Evolutionary conservation across 75 land plant species (phyloP).

Genomic region (Azolla pinnata): DNA sequence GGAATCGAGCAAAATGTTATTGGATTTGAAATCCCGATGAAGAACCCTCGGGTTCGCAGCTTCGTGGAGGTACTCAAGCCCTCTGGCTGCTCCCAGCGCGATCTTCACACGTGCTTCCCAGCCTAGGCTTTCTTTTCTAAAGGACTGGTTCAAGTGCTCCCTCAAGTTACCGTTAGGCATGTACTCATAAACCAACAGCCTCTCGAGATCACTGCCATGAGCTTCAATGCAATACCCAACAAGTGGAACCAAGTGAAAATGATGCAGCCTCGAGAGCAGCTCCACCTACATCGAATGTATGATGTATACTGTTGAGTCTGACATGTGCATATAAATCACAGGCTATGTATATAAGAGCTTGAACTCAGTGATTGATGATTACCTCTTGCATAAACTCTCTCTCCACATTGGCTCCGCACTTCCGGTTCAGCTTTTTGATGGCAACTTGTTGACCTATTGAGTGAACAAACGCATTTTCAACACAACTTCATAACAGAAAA

Average conservation of each 20-base stretch:
- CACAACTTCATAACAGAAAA: no score
- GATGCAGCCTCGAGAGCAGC: slow-evolving; percentile 76
- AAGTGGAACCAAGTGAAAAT: slow-evolving; percentile 79
- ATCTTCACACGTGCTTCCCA: slow-evolving; percentile 70
- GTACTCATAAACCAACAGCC: slow-evolving; percentile 80
- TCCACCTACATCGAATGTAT: slow-evolving; percentile 43
- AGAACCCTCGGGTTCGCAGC: slow-evolving; percentile 78
- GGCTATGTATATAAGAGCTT: no score
- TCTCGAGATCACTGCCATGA: slow-evolving; percentile 44
- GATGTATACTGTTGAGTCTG: neutral
- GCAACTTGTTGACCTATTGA: no score
- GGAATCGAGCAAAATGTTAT: slow-evolving; percentile 74
- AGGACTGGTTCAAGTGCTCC: slow-evolving; percentile 49
- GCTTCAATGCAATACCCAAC: slow-evolving; percentile 71
- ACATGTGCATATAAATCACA: slow-evolving; percentile 1
- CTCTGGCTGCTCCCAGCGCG: slow-evolving; percentile 84
- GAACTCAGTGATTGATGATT: no score
- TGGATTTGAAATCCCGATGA: slow-evolving; percentile 86
- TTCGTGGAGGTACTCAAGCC: slow-evolving; percentile 83
- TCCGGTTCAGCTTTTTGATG: slow-evolving; percentile 41
- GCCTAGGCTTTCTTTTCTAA: slow-evolving; percentile 33
- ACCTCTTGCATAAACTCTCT: slow-evolving; percentile 52
- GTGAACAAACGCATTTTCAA: no score
- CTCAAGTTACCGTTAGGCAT: slow-evolving; percentile 82
- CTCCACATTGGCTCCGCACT: slow-evolving; percentile 38